Evolutionary conservation across 1,139 yeast genomes (phyloP), one percentile per base, ranked within the genome.

Genomic region (Eremothecium gossypii): DNA sequence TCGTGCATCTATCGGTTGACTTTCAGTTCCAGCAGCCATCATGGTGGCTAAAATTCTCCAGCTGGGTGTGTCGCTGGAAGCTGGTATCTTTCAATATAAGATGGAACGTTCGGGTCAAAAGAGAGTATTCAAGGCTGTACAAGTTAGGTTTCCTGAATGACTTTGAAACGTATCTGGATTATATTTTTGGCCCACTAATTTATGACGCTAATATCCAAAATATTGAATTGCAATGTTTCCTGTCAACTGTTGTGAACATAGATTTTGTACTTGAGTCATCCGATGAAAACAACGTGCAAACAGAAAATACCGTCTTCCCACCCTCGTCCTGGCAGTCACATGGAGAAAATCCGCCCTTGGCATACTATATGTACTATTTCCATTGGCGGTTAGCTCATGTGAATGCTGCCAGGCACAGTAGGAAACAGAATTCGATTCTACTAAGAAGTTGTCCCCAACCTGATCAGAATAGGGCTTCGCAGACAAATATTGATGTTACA

Each of bases 1-100:
- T 56, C 12, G 54, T 52, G 3, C 61, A 58, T 40, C 47, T 57
- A 8, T 55, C 62, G 5, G 55, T 58, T n/a, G 62, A 57, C 42
- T 58, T 52, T 36, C 56, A 54, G 39, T 58, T 57, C 44, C 37
- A 40, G 2, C 39, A 41, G 11, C 45, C 44, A n/a, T 46, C 45
- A 36, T 58, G 61, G 61, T 58, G 62, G 61, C 26, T 27, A 1
- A 55, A 45, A 37, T 58, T 58, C 40, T 40, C 60, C 2, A 41
- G 45, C 13, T 58, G 63, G 63, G 38, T 58, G 7, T 44, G 48
- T n/a, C 54, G 45, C 42, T 57, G 61, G 58, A 55, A 55, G 38
- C 41, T 58, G 17, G 49, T 57, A 1, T 58, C 63, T 1, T 55
- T 57, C 39, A 58, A 57, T 38, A 48, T 58, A 13, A 54, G 61